Conservation (phyloP, 495 filamentous ascomycete species). For the Clohesyomyces aquaticus region DNA sequence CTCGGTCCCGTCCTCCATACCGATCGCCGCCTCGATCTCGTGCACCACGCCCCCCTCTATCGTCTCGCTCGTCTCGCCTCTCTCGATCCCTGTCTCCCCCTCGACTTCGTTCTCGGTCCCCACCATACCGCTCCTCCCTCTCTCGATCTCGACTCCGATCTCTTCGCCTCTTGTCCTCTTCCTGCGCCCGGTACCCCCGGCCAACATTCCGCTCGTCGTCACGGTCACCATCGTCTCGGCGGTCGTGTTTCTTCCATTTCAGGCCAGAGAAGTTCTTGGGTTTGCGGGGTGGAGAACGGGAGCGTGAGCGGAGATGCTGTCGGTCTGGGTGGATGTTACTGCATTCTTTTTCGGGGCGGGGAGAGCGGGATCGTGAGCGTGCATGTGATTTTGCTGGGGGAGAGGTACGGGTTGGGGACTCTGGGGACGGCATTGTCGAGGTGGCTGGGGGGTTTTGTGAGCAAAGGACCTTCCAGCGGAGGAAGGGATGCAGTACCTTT, state of each 20-base stretch:
- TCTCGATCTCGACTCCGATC: constrained; percentile 11
- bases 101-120: constrained; percentile 6
- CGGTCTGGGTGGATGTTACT: neutral
- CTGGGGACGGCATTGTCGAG: constrained; percentile 5
- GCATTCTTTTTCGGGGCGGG: constrained; percentile 10
- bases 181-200: constrained; percentile 23
- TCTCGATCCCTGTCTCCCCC: constrained; percentile 27
- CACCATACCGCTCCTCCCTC: constrained; percentile 11
- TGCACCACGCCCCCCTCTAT: neutral
- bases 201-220: neutral
- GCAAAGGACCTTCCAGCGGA: no score
- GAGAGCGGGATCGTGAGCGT: constrained; percentile 26
- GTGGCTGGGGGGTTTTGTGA: neutral
- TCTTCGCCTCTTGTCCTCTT: constrained; percentile 6
- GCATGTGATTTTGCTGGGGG: neutral
- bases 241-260: constrained; percentile 37
- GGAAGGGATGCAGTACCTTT: no score
- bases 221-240: constrained; percentile 3
- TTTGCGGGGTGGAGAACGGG: constrained; percentile 23
- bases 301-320: constrained; percentile 23
- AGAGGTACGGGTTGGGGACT: neutral
- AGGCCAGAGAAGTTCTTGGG: constrained; percentile 33
- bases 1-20: neutral
- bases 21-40: constrained; percentile 7
- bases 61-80: constrained; percentile 13